These are phyloP conservation scores for Globisporangium solare DNA, from an alignment of 352 stramenopile genomes.

Conservation along the genomic window DNA sequence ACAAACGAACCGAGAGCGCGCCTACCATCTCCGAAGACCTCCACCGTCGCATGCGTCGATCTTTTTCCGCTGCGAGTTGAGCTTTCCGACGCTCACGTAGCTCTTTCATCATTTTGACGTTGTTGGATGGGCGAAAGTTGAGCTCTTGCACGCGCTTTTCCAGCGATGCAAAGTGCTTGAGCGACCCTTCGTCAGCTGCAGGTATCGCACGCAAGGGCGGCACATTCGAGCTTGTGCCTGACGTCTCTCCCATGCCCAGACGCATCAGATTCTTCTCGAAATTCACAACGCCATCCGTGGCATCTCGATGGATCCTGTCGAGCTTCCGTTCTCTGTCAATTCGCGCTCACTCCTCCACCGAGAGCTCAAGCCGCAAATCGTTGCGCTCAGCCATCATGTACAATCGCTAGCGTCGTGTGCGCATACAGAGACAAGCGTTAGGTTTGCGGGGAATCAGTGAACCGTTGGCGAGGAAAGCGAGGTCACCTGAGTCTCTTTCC, in stretches of 20 bases:
- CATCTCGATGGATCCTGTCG: conserved; percentile 31
- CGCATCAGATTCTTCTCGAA: conserved; percentile 71
- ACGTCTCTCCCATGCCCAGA: conserved; percentile 31
- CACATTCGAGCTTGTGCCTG: conserved; percentile 12
- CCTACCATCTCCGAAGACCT: conserved; percentile 16
- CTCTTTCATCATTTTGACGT: conserved; percentile 84
- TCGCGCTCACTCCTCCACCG: conserved; percentile 38
- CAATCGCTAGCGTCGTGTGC: conserved; percentile 20
- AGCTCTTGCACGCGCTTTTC: conserved; percentile 45
- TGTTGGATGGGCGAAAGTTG: conserved; percentile 70
- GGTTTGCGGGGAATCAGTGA: not conserved
- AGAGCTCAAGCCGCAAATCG: conserved; percentile 57
- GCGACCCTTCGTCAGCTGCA: conserved; percentile 26
- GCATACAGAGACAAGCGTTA: not conserved
- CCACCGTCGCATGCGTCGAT: conserved; percentile 45
- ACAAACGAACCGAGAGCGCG: too few species aligned
- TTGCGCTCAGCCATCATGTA: conserved; percentile 35
- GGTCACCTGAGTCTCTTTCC: conserved; percentile 48
- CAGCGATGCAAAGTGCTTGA: conserved; percentile 37
- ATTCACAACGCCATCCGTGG: conserved; percentile 30
- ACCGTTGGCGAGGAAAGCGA: not conserved
- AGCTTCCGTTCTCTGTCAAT: conserved; percentile 25
- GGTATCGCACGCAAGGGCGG: conserved; percentile 33
- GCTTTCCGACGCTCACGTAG: conserved; percentile 58
- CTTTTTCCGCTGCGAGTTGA: conserved; percentile 63